Evolutionary conservation across 2,329 filamentous ascomycete genomes (phyloP).

Genomic region (Aspergillus pseudotamarii): DNA sequence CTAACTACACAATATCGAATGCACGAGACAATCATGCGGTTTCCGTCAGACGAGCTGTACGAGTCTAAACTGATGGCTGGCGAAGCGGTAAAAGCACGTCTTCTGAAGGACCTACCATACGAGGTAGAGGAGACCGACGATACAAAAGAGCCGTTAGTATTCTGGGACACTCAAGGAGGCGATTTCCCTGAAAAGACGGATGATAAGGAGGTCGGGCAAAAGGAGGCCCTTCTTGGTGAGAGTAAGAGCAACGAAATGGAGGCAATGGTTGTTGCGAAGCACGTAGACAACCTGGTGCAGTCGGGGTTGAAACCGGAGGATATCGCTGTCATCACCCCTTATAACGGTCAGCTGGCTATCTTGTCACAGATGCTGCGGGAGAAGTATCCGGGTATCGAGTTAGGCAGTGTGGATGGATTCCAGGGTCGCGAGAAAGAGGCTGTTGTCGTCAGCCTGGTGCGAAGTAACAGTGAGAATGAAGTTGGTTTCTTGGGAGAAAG

Average conservation of each 20-base stretch:
- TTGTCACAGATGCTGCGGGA: slow-evolving; percentile 78
- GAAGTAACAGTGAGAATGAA: slow-evolving; percentile 83
- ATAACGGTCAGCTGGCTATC: slow-evolving; percentile 88
- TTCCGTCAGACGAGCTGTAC: slow-evolving; percentile 88
- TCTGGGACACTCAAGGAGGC: slow-evolving; percentile 95
- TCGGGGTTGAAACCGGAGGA: slow-evolving; percentile 80
- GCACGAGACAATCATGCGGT: slow-evolving; percentile 94
- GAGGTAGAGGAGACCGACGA: slow-evolving; percentile 79
- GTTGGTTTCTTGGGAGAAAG: slow-evolving; percentile 94
- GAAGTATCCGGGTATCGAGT: slow-evolving; percentile 78
- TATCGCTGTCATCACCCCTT: slow-evolving; percentile 92
- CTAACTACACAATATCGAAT: slow-evolving; percentile 97
- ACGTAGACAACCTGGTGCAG: slow-evolving; percentile 74
- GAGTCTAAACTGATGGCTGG: slow-evolving; percentile 79
- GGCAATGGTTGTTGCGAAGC: slow-evolving; percentile 74
- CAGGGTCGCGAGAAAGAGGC: slow-evolving; percentile 97
- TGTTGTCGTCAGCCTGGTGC: slow-evolving; percentile 87
- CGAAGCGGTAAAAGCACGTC: slow-evolving; percentile 71
- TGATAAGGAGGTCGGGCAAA: slow-evolving; percentile 64
- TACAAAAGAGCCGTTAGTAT: slow-evolving; percentile 82
- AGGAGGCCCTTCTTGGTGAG: slow-evolving; percentile 61
- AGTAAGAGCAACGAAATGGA: slow-evolving; percentile 95
- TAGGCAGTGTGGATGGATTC: slow-evolving; percentile 97
- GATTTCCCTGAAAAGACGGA: slow-evolving; percentile 84
- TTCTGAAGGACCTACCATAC: slow-evolving; percentile 78